A percentile compares a stretch with the other conserved stretches of the same genome.
Evolutionary conservation across 257 asterid genomes (phyloP).

Genomic region (Gentiana dahurica): DNA sequence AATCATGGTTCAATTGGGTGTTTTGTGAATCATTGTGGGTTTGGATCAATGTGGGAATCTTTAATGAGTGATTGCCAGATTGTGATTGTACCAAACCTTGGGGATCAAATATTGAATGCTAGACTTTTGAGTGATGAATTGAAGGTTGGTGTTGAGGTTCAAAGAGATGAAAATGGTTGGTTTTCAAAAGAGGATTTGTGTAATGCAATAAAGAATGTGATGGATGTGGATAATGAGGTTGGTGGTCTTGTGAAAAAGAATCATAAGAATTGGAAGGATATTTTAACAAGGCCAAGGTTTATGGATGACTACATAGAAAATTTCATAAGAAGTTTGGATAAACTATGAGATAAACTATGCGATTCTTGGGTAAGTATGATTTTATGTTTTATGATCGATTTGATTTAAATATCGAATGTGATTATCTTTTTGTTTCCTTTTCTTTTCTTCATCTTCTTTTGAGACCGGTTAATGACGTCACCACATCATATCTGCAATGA

Average conservation of each 20-base stretch:
- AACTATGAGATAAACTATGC: constrained; percentile 11
- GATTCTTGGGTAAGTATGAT: no score
- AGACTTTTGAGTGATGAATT: constrained; percentile 56
- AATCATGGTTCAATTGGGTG: constrained; percentile 72
- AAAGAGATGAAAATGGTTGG: constrained; percentile 54
- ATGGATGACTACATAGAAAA: constrained; percentile 37
- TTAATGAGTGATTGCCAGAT: constrained; percentile 52
- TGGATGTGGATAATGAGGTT: constrained; percentile 47
- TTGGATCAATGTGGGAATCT: constrained; percentile 92
- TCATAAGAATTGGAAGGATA: constrained; percentile 48
- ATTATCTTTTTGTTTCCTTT: no score
- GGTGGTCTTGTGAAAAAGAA: constrained; percentile 35
- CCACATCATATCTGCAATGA: no score
- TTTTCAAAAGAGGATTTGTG: constrained; percentile 54
- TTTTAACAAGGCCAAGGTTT: constrained; percentile 23
- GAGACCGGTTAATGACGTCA: no score
- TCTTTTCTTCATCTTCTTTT: no score
- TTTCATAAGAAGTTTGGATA: constrained; percentile 37
- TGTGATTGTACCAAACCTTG: constrained; percentile 56
- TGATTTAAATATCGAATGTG: no score
- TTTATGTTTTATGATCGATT: no score
- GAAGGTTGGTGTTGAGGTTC: constrained; percentile 77
- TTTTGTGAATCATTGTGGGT: constrained; percentile 83
- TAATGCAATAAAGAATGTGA: constrained; percentile 32
- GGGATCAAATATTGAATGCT: constrained; percentile 62